Evolutionary conservation across 225 moss, liverwort and hornwort species (phyloP), one percentile per base, ranked within the genome.

Genomic region (Ulota crispa): DNA sequence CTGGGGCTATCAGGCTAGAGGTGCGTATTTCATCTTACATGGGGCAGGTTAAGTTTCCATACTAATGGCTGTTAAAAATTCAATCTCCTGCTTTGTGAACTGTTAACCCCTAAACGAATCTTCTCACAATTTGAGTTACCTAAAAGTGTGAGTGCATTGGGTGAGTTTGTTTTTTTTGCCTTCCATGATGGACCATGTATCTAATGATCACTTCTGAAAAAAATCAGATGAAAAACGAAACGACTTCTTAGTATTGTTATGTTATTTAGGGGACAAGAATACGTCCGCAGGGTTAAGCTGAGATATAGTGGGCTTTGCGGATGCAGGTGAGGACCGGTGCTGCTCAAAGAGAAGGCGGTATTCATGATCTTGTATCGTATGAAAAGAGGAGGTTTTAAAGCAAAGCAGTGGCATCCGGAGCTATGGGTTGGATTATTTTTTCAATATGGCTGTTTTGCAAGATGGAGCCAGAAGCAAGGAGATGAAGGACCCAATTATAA

Each of bases 311-410:
- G 34, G 59, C 24, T 56, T 23, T 65, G 20, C 36, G 74, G 67
- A 69, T 60, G 78, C 91, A 91, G 92, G 82, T 86, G 20, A 92
- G 95, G 41, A 85, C 89, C 53, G 87, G 88, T 62, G 95, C 92
- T 64, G 91, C 93, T 21, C 92, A 93, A 81, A 83, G 47, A 14
- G 93, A 95, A 77, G 95, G 95, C 50, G 91, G 91, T 27, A 78
- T 91, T 2, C 92, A 93, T 60, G 92, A 92, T 59, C 79, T 93
- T 41, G 89, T 95, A 15, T 91, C 92, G 18, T 95, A 88, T 62
- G 93, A 91, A 77, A 93, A 88, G 82, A 90, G 84, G 82, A 78
- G 87, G 36, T 93, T 93, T 81, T 93, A 76, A 88, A 79, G 41
- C 18, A 76, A 88, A 79, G 41, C 18, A 45, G 45, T 45, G 45